Conservation (phyloP, 2,329 filamentous ascomycete genomes). For the Aspergillus intermedius region DNA sequence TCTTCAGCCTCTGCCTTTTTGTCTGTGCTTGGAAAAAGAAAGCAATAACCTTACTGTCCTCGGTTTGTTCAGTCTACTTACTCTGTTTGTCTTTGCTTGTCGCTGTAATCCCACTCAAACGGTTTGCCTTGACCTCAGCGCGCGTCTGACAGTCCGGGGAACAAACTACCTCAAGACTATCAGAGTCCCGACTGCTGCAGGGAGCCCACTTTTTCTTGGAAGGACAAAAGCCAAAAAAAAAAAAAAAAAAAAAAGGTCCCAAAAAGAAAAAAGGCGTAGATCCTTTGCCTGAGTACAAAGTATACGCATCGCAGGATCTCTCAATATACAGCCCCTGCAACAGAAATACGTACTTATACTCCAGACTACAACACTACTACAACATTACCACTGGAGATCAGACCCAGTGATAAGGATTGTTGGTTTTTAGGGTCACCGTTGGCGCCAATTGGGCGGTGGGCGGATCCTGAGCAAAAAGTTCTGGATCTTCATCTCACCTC, state of each 20-base stretch:
- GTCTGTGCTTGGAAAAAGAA: too few relatives aligned
- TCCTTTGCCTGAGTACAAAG: too few relatives aligned
- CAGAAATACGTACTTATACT: neutral
- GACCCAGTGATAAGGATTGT: neutral
- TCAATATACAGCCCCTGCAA: too few relatives aligned
- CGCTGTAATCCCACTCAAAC: too few relatives aligned
- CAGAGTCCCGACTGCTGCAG: neutral
- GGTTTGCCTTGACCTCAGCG: neutral
- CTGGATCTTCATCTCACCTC: neutral
- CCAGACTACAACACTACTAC: neutral
- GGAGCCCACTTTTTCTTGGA: neutral
- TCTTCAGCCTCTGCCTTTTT: too few relatives aligned
- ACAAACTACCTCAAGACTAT: constrained; percentile 6
- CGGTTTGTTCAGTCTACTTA: too few relatives aligned
- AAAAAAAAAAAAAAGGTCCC: neutral
- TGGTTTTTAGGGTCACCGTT: neutral
- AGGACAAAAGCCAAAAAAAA: neutral
- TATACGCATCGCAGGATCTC: too few relatives aligned
- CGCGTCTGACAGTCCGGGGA: constrained; percentile 1
- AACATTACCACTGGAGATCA: neutral
- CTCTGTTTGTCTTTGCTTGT: too few relatives aligned
- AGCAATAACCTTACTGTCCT: too few relatives aligned
- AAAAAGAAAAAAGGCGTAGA: constrained; percentile 1
- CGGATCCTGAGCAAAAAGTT: neutral
- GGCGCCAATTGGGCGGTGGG: neutral